phyloP scores from a whole-genome alignment of 108 stramenopile genomes.

The Poteriospumella lacustris region DNA sequence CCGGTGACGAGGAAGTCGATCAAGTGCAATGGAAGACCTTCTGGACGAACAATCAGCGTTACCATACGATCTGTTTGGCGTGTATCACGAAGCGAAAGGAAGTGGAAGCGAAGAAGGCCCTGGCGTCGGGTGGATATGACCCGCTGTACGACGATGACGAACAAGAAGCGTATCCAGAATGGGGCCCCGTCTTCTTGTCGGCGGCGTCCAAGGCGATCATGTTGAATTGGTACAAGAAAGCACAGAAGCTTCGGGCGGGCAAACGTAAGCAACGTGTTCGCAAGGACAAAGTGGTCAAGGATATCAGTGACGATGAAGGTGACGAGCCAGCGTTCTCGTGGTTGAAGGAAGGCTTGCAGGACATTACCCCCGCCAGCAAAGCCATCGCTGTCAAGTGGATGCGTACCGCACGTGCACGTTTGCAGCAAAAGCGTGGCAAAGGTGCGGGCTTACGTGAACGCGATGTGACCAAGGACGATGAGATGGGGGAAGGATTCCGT shows the following conservation, averaged over 20 bases:
- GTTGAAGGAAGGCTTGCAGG: background rate
- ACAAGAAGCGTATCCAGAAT: slow-evolving; percentile 37
- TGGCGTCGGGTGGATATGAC: slow-evolving; percentile 18
- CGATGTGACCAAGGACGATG: background rate
- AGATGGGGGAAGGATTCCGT: background rate
- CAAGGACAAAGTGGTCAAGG: background rate
- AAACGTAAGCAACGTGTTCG: background rate
- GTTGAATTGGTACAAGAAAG: slow-evolving; percentile 48
- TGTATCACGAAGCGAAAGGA: slow-evolving; percentile 46
- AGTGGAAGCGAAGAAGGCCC: slow-evolving; percentile 26
- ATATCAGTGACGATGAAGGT: slow-evolving; percentile 48
- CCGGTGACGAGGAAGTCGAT: slow-evolving; percentile 19
- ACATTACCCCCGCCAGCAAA: slow-evolving; percentile 38
- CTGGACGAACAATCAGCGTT: slow-evolving; percentile 60
- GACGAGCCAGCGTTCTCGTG: slow-evolving; percentile 43
- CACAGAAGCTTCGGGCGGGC: slow-evolving; percentile 32
- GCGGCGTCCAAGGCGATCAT: slow-evolving; percentile 54
- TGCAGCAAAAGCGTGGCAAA: slow-evolving; percentile 41
- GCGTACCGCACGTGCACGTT: slow-evolving; percentile 49
- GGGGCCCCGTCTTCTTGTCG: slow-evolving; percentile 49
- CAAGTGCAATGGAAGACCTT: slow-evolving; percentile 65
- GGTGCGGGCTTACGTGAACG: background rate
- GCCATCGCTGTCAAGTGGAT: slow-evolving; percentile 56
- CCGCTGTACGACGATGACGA: slow-evolving; percentile 33
- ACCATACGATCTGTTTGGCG: slow-evolving; percentile 56